Evolutionary conservation across 176 grass and related monocot species (phyloP).

Genomic region (Zea luxurians): DNA sequence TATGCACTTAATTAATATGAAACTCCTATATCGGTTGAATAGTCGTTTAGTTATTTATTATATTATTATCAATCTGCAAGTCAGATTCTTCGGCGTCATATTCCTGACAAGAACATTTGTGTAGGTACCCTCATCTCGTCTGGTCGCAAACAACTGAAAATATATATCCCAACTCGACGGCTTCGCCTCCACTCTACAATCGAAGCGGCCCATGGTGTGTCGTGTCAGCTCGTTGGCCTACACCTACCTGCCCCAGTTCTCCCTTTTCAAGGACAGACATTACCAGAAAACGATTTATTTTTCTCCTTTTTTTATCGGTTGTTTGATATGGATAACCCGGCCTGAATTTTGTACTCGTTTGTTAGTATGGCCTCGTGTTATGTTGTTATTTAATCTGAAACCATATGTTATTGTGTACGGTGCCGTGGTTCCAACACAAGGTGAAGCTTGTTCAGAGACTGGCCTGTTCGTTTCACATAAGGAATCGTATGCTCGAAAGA

Average conservation of each 20-base stretch:
- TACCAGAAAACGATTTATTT: not conserved
- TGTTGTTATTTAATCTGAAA: not conserved
- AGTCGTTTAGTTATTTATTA: not conserved
- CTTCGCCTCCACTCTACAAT: not conserved
- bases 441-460: not conserved
- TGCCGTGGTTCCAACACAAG: not conserved
- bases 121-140: slow-evolving; percentile 24
- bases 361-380: not conserved
- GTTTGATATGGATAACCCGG: not conserved
- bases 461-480: no score
- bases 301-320: not conserved
- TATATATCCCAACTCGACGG: not conserved
- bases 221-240: not conserved
- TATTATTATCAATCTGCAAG: not conserved
- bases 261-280: not conserved
- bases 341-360: slow-evolving; percentile 12
- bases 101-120: slow-evolving; percentile 32
- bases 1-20: not conserved
- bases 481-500: no score
- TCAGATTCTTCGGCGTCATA: not conserved
- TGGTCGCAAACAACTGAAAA: not conserved
- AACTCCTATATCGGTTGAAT: not conserved
- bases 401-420: not conserved
- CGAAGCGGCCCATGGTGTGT: slow-evolving; percentile 13
- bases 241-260: not conserved